Conservation (phyloP, 1,284 basidiomycete genomes). For the Porogramme epimiltina region DNA sequence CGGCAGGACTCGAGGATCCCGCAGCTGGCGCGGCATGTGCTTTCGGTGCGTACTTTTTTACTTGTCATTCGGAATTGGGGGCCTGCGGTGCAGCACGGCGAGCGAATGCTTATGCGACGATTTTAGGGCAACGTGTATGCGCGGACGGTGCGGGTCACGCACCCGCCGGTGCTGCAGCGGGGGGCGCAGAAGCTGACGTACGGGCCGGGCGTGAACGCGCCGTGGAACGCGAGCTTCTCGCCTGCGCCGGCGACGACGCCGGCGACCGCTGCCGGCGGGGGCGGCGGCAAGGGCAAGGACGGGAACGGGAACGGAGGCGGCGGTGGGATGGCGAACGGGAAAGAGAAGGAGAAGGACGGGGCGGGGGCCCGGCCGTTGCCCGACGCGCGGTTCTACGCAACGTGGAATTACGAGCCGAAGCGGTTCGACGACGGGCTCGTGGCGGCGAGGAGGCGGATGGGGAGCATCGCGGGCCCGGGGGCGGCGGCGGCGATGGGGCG, state of each 20-base stretch:
- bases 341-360: constrained; percentile 29
- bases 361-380: constrained; percentile 48
- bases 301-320: too few relatives aligned
- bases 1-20: constrained; percentile 60
- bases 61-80: neutral
- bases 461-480: constrained; percentile 26
- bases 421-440: constrained; percentile 55
- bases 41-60: constrained; percentile 55
- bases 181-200: constrained; percentile 62
- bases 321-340: constrained; percentile 35
- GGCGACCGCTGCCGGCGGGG: constrained; percentile 36
- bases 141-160: constrained; percentile 62
- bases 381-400: constrained; percentile 70
- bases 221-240: constrained; percentile 56
- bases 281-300: constrained; percentile 20
- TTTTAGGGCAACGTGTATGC: constrained; percentile 52
- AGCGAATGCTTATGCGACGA: neutral
- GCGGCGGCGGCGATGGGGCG: constrained; percentile 15
- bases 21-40: constrained; percentile 57
- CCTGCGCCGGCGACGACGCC: constrained; percentile 33
- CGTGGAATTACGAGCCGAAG: constrained; percentile 76
- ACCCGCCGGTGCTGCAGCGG: constrained; percentile 61
- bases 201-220: constrained; percentile 60
- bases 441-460: constrained; percentile 28
- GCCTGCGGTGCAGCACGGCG: neutral